phyloP scores from a whole-genome alignment of 208 protist genomes.

The Leishmania turanica region DNA sequence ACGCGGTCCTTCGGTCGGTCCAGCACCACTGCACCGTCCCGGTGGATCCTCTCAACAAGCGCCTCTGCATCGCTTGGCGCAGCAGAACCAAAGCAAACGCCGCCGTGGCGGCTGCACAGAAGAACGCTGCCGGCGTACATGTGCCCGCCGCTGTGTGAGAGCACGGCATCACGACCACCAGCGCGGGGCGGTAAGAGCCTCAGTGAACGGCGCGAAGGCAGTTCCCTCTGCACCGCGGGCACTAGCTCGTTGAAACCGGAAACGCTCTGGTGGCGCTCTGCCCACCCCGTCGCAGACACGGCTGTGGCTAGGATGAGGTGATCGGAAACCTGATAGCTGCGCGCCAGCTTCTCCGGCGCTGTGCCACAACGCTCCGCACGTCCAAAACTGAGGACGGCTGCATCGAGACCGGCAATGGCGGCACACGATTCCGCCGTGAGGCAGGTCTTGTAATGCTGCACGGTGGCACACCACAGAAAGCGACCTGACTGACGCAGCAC shows the following conservation, averaged over 20 bases:
- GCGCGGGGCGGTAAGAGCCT: constrained; percentile 36
- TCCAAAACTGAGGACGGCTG: constrained; percentile 14
- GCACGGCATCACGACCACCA: constrained; percentile 29
- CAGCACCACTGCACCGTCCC: constrained; percentile 11
- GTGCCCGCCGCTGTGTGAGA: constrained; percentile 37
- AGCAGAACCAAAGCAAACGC: constrained; percentile 24
- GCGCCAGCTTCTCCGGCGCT: constrained; percentile 4
- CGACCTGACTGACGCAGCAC: neutral
- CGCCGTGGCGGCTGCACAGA: constrained; percentile 28
- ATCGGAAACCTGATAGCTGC: constrained; percentile 8
- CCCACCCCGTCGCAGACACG: constrained; percentile 13
- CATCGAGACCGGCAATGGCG: constrained; percentile 20
- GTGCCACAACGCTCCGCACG: constrained; percentile 15
- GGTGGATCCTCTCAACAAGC: constrained; percentile 5
- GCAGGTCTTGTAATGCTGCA: constrained; percentile 8
- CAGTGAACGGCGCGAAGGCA: constrained; percentile 22
- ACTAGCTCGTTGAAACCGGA: neutral
- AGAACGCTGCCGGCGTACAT: constrained; percentile 40
- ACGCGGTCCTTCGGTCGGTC: constrained; percentile 8
- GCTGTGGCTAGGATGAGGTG: constrained; percentile 21
- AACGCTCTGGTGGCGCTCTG: constrained; percentile 17
- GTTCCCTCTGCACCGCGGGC: neutral
- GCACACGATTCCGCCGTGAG: constrained; percentile 3
- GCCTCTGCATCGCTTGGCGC: constrained; percentile 20
- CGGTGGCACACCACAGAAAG: neutral